phyloP scores from a whole-genome alignment of 495 filamentous ascomycete species.

The Entonaema liquescens region DNA sequence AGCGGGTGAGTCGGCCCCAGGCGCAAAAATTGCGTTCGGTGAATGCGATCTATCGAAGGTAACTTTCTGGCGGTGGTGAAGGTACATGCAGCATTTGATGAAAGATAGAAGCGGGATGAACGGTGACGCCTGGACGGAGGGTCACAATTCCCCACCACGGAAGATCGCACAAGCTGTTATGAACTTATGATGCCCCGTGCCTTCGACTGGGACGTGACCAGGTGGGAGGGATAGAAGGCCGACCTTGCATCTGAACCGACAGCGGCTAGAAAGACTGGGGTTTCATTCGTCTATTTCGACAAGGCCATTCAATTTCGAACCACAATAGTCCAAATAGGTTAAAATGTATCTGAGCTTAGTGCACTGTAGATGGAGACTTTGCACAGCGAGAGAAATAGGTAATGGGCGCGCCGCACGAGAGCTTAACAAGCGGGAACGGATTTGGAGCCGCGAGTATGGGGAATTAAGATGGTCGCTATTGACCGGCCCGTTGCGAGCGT shows the following conservation, averaged over 20 bases:
- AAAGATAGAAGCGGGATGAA: constrained; percentile 47
- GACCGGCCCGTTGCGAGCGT: constrained; percentile 41
- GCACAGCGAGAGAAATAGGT: constrained; percentile 20
- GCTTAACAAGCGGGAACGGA: constrained; percentile 33
- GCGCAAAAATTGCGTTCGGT: constrained; percentile 46
- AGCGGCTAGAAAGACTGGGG: constrained; percentile 56
- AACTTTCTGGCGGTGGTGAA: constrained; percentile 46
- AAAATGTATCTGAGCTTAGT: constrained; percentile 18
- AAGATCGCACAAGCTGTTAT: constrained; percentile 51
- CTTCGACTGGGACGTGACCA: constrained; percentile 49
- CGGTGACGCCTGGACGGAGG: constrained; percentile 47
- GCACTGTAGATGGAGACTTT: constrained; percentile 3
- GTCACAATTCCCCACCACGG: constrained; percentile 51
- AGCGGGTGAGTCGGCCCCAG: constrained; percentile 42
- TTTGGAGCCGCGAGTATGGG: constrained; percentile 41
- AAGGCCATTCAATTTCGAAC: constrained; percentile 41
- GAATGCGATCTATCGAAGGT: constrained; percentile 41
- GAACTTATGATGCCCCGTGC: constrained; percentile 50
- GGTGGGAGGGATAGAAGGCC: constrained; percentile 48
- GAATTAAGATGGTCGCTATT: constrained; percentile 43
- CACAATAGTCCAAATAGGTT: constrained; percentile 40
- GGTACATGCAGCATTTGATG: constrained; percentile 47
- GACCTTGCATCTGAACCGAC: constrained; percentile 54
- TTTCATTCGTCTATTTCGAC: constrained; percentile 52
- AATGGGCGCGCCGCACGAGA: constrained; percentile 22